Percentiles rank a stretch among this genome's conserved stretches.
These are phyloP conservation scores for Oemleria cerasiformis DNA, from an alignment of 306 rosid species.

Conservation along the genomic window DNA sequence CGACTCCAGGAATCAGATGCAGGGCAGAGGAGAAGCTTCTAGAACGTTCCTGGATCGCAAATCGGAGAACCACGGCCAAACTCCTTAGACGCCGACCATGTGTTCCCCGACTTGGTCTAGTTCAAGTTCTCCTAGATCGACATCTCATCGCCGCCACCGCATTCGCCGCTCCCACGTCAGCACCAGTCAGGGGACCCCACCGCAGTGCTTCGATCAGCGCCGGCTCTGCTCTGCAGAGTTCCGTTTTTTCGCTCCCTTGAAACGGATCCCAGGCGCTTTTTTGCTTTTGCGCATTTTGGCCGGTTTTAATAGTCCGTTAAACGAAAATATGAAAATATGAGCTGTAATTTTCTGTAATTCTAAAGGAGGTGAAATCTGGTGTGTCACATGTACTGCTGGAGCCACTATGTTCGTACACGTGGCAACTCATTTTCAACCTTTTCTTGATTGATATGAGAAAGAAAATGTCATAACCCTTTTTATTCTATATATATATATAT, in stretches of 20 bases:
- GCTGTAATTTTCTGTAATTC: conserved; percentile 6
- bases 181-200: conserved; percentile 1
- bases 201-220: conserved; percentile 7
- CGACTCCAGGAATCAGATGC: neutral
- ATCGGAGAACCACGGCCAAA: conserved; percentile 28
- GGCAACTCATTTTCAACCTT: neutral
- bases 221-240: conserved; percentile 6
- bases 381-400: neutral
- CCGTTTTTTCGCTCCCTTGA: conserved; percentile 13
- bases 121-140: conserved; percentile 10
- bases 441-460: neutral
- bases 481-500: neutral
- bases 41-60: conserved; percentile 14
- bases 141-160: conserved; percentile 8
- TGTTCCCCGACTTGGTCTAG: conserved; percentile 11
- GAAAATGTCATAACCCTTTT: neutral
- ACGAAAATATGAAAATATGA: neutral
- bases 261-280: conserved; percentile 19
- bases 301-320: neutral
- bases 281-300: neutral
- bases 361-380: neutral
- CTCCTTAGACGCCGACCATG: conserved; percentile 20
- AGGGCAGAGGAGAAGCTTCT: neutral
- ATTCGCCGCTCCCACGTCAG: conserved; percentile 24
- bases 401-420: neutral